Evolutionary conservation across 768 basidiomycete species (phyloP).

Genomic region (Tylopilus felleus): DNA sequence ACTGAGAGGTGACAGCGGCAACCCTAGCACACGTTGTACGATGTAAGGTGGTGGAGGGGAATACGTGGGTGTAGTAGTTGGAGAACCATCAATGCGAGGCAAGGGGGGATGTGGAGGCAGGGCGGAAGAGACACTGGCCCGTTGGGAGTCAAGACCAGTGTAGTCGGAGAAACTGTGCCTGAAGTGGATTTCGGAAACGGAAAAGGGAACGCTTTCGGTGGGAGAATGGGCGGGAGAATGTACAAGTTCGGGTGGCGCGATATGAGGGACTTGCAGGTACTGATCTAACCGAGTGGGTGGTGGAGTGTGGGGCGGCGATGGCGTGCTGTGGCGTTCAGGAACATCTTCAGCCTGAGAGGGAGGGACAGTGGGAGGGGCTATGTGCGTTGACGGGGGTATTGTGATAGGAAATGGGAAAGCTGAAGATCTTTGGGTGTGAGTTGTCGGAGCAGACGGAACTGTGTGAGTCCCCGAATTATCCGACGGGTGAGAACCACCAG

Average conservation of each 20-base stretch:
- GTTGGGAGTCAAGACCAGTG: constrained; percentile 29
- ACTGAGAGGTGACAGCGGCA: constrained; percentile 23
- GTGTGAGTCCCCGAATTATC: constrained; percentile 19
- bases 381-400: constrained; percentile 41
- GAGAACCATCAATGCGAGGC: constrained; percentile 26
- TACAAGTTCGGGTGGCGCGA: constrained; percentile 25
- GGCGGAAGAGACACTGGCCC: constrained; percentile 32
- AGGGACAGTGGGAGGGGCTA: constrained; percentile 21
- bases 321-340: constrained; percentile 16
- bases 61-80: constrained; percentile 10
- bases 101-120: constrained; percentile 45
- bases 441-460: constrained; percentile 19
- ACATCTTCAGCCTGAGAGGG: constrained; percentile 13
- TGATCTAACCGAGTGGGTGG: constrained; percentile 11
- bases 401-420: constrained; percentile 46
- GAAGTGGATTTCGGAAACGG: constrained; percentile 53
- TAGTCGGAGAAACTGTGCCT: constrained; percentile 38
- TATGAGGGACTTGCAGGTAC: constrained; percentile 27
- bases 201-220: constrained; percentile 54
- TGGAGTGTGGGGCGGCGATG: constrained; percentile 18
- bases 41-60: constrained; percentile 29
- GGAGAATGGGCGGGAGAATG: constrained; percentile 43
- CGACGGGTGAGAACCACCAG: constrained; percentile 29
- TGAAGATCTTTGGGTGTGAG: constrained; percentile 24
- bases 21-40: constrained; percentile 32